phyloP scores from a whole-genome alignment of 2,329 filamentous ascomycete genomes.

The Alternaria conjuncta region DNA sequence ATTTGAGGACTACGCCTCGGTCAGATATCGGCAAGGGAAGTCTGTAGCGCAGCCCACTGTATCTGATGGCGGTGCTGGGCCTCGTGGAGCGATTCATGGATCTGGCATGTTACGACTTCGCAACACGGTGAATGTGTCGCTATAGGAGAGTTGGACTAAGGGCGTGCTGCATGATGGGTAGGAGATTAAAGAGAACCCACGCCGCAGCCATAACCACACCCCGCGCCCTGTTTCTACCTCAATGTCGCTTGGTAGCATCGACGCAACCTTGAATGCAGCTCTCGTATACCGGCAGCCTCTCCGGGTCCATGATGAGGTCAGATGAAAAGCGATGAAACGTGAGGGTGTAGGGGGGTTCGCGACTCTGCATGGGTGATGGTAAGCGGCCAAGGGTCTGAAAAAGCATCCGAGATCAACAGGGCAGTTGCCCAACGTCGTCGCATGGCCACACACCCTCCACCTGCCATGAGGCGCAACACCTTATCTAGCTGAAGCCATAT shows the following conservation, averaged over 20 bases:
- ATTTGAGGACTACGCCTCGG: constrained; percentile 11
- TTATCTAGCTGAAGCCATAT: neutral
- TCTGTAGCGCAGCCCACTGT: constrained; percentile 7
- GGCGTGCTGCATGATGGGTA: neutral
- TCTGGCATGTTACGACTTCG: neutral
- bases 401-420: constrained; percentile 4
- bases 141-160: neutral
- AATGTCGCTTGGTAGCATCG: neutral
- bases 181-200: neutral
- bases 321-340: neutral
- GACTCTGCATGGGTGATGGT: neutral
- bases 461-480: neutral
- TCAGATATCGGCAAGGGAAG: constrained; percentile 3
- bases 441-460: neutral
- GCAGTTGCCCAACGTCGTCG: constrained; percentile 1
- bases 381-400: neutral
- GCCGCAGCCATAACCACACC: neutral
- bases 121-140: neutral
- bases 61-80: constrained; percentile 1
- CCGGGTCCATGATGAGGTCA: neutral
- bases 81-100: neutral
- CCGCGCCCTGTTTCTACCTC: neutral
- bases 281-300: neutral
- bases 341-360: neutral
- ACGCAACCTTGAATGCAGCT: constrained; percentile 1